Evolutionary conservation across 306 rosid genomes (phyloP).

Genomic region (Macrotyloma uniflorum): DNA sequence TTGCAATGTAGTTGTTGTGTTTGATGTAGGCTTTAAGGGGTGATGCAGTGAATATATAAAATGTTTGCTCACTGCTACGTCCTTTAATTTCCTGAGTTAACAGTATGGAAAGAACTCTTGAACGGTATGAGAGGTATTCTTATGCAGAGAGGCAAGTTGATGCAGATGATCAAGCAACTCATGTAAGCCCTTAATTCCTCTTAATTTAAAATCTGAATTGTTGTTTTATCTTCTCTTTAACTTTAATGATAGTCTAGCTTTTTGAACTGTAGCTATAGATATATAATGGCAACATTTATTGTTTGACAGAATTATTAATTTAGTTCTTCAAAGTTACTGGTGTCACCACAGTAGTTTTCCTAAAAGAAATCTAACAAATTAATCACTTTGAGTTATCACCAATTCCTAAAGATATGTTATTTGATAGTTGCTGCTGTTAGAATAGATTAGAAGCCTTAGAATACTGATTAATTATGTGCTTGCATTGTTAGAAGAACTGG

Average conservation of each 20-base stretch:
- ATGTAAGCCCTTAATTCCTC: conserved; percentile 44
- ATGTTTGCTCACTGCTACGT: neutral
- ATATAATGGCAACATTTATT: no score
- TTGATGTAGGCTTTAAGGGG: neutral
- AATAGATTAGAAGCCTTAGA: neutral
- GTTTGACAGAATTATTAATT: neutral
- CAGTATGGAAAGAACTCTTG: conserved; percentile 87
- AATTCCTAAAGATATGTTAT: neutral
- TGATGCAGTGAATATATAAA: neutral
- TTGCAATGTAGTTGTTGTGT: neutral
- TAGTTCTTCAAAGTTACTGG: neutral
- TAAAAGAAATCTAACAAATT: neutral
- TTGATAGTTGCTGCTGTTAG: neutral
- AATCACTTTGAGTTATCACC: neutral
- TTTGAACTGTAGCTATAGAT: no score
- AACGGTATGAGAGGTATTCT: conserved; percentile 85
- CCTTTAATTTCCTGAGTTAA: conserved; percentile 2
- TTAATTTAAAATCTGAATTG: no score
- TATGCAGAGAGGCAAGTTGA: conserved; percentile 66
- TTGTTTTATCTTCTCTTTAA: no score
- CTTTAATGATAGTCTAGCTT: no score
- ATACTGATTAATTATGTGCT: conserved; percentile 7
- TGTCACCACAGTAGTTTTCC: neutral
- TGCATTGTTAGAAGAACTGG: conserved; percentile 67
- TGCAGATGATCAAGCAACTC: conserved; percentile 48